Conservation (phyloP, 257 asterid genomes). For the Scutellaria barbata region DNA sequence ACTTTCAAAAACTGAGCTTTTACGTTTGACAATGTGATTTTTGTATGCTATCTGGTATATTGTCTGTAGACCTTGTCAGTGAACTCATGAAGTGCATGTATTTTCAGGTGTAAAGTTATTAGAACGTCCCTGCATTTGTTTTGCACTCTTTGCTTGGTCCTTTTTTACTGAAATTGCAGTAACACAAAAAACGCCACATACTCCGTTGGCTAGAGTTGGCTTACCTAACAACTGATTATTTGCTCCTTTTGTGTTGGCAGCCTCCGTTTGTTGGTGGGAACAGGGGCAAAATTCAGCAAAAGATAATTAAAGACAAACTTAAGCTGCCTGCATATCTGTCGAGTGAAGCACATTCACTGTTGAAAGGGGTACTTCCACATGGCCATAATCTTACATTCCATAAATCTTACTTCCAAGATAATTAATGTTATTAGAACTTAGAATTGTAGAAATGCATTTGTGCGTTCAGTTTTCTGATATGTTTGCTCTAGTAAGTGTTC, state of each 20-base stretch:
- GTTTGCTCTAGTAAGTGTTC: no score
- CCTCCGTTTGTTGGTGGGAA: slow-evolving; percentile 72
- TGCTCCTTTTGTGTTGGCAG: slow-evolving; percentile 31
- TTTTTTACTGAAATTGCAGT: not conserved
- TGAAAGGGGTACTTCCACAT: slow-evolving; percentile 58
- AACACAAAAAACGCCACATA: not conserved
- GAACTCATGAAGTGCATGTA: not conserved
- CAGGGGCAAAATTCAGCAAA: slow-evolving; percentile 57
- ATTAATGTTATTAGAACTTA: no score
- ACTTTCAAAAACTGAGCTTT: slow-evolving; percentile 10
- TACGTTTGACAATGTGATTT: not conserved
- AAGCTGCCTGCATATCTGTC: slow-evolving; percentile 54
- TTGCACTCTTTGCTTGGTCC: slow-evolving; percentile 16
- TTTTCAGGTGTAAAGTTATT: not conserved
- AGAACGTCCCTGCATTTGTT: not conserved
- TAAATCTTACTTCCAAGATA: no score
- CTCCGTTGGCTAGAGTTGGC: slow-evolving; percentile 8
- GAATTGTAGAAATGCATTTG: not conserved
- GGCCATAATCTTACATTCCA: slow-evolving; percentile 18
- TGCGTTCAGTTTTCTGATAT: not conserved
- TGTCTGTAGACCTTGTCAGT: not conserved
- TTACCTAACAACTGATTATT: slow-evolving; percentile 16
- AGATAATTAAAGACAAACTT: slow-evolving; percentile 60
- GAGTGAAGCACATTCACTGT: slow-evolving; percentile 54
- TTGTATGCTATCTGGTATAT: not conserved